phyloP scores from a whole-genome alignment of 78 protist genomes.

The Dictyostelium purpureum region DNA sequence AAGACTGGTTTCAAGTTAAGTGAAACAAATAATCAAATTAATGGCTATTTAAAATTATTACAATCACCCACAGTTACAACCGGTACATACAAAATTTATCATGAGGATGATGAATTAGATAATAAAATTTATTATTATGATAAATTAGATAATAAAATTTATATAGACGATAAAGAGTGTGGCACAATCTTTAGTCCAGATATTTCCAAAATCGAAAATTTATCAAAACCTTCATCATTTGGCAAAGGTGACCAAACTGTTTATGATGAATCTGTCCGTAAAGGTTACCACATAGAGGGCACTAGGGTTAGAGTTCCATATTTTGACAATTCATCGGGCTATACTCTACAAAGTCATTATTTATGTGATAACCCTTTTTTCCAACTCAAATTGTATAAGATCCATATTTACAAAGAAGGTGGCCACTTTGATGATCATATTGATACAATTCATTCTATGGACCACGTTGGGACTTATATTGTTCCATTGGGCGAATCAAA shows the following conservation, averaged over 20 bases:
- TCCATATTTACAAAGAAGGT: constrained; percentile 6
- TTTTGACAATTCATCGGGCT: background rate
- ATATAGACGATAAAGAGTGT: background rate
- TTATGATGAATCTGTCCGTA: constrained; percentile 4
- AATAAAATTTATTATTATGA: background rate
- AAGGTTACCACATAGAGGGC: background rate
- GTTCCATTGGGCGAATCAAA: constrained; percentile 1
- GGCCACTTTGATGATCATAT: constrained; percentile 7
- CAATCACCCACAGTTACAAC: background rate
- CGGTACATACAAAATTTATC: background rate
- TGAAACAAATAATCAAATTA: background rate
- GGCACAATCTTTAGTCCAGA: constrained; percentile 1
- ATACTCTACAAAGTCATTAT: background rate
- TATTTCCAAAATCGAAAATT: background rate
- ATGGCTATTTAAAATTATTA: background rate
- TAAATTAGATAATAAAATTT: background rate
- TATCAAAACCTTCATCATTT: background rate
- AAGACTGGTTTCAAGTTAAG: background rate
- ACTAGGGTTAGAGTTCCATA: background rate
- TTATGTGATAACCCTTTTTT: background rate
- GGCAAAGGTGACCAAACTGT: background rate
- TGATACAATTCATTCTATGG: background rate
- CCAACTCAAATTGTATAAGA: background rate
- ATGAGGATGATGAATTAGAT: background rate
- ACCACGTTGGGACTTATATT: background rate